Conservation (phyloP, 805 yeast genomes). For the Candida sonorensis region DNA sequence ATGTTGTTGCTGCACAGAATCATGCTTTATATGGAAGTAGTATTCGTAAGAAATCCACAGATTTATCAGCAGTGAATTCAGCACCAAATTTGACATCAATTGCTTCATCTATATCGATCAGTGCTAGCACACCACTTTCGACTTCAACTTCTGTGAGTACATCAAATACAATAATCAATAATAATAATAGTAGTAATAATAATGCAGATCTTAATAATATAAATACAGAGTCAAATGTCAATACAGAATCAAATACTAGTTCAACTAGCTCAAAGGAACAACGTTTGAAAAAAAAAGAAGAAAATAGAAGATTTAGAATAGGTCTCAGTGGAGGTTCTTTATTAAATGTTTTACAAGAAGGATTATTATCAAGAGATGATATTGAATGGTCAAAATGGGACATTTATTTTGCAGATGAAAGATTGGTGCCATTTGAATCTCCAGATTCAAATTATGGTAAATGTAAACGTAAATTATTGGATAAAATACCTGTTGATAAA, state of each 20-base stretch:
- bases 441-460: slow-evolving; percentile 86
- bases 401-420: slow-evolving; percentile 91
- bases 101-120: slow-evolving; percentile 6
- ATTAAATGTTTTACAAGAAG: slow-evolving; percentile 79
- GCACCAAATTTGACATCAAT: slow-evolving; percentile 2
- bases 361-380: slow-evolving; percentile 60
- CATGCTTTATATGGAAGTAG: slow-evolving; percentile 40
- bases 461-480: slow-evolving; percentile 77
- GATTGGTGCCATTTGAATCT: slow-evolving; percentile 82
- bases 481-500: slow-evolving; percentile 46
- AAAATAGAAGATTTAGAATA: slow-evolving; percentile 72
- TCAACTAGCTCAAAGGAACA: slow-evolving; percentile 22
- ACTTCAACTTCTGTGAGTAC: background rate
- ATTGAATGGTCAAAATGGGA: slow-evolving; percentile 95
- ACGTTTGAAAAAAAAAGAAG: slow-evolving; percentile 44
- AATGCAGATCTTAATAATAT: too few relatives aligned
- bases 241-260: too few relatives aligned
- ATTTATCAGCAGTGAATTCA: slow-evolving; percentile 1
- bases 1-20: slow-evolving; percentile 84
- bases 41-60: slow-evolving; percentile 12
- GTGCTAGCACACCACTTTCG: slow-evolving; percentile 4
- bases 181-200: too few relatives aligned
- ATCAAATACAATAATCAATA: too few relatives aligned
- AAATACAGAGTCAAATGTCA: too few relatives aligned
- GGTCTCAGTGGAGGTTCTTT: slow-evolving; percentile 93